phyloP scores from a whole-genome alignment of 495 filamentous ascomycete genomes.

The Chaetomium fimeti region DNA sequence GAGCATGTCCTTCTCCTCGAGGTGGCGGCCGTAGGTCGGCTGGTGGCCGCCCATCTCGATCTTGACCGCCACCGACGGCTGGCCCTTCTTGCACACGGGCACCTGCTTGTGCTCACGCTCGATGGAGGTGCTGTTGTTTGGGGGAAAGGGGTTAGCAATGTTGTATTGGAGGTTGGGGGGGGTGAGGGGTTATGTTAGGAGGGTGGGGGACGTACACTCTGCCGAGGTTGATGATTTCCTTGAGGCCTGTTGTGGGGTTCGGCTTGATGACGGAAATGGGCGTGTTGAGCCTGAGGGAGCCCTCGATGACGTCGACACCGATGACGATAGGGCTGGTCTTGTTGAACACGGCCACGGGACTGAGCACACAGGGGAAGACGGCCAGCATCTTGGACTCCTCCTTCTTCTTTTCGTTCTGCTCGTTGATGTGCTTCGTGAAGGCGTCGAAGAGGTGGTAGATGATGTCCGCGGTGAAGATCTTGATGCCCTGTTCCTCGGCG shows the following conservation, averaged over 20 bases:
- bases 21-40: conserved; percentile 89
- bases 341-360: conserved; percentile 92
- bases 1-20: conserved; percentile 88
- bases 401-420: conserved; percentile 83
- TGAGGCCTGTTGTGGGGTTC: conserved; percentile 72
- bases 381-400: conserved; percentile 93
- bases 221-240: conserved; percentile 79
- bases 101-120: conserved; percentile 98
- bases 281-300: conserved; percentile 77
- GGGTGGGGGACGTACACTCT: conserved; percentile 73
- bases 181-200: conserved; percentile 28
- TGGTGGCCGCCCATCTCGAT: conserved; percentile 92
- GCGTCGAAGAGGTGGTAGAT: conserved; percentile 98
- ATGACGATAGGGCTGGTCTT: conserved; percentile 96
- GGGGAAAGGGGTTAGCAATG: neutral
- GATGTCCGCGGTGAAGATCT: conserved; percentile 98
- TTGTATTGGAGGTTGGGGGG: neutral
- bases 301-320: conserved; percentile 92
- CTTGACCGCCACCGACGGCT: conserved; percentile 95
- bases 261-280: conserved; percentile 81
- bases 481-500: conserved; percentile 91
- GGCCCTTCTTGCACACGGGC: conserved; percentile 85
- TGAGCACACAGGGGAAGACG: conserved; percentile 93
- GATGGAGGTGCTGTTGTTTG: conserved; percentile 68
- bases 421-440: conserved; percentile 90